Evolutionary conservation across 805 yeast genomes (phyloP), one percentile per base, ranked within the genome.

Genomic region (Starmerella sirachaensis): DNA sequence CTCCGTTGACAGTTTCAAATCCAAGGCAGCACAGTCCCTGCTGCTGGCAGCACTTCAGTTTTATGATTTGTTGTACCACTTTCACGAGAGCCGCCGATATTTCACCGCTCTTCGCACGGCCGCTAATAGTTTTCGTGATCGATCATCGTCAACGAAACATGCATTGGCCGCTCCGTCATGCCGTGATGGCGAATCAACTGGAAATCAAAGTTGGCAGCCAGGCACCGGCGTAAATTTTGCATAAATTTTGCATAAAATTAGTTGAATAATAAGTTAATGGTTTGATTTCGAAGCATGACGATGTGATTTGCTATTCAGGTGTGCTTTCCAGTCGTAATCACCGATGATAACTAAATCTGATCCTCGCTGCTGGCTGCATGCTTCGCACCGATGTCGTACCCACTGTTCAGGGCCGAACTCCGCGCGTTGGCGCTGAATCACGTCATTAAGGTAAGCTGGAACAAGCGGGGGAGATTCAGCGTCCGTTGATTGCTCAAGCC

Each of bases 281-380:
- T 27, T 29, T 18, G 18, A 18, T 14, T 9, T 10, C 3, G 37
- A 35, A 1, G 29, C 69, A n/a, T 66, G 62, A 45, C 66, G 70
- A 52, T 86, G 98, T 40, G 80, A 67, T 43, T 76, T 66, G 41
- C 94, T 76, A 14, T 61, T 59, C 33, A 74, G 41, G 57, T 88
- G 98, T 4, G 70, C 66, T 5, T 70, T 56, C 77, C 82, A 83
- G 35, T 69, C 78, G 1, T 72, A 70, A 34, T 70, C 74, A 0
- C 96, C 96, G 6, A 91, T 74, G 1, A 84, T 66, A 11, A 78
- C 55, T 1, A 70, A 65, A 3, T 72, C 65, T 1, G 74, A 74
- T 4, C 66, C 63, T 24, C 64, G 61, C 46, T 38, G 16, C 10
- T 74, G 77, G 6, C 56, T 58, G 54, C 98, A 88, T 1, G 66